Percentiles rank a stretch among this genome's conserved stretches.
Conservation (phyloP, 805 yeast species). For the Wickerhamiella azyma region DNA sequence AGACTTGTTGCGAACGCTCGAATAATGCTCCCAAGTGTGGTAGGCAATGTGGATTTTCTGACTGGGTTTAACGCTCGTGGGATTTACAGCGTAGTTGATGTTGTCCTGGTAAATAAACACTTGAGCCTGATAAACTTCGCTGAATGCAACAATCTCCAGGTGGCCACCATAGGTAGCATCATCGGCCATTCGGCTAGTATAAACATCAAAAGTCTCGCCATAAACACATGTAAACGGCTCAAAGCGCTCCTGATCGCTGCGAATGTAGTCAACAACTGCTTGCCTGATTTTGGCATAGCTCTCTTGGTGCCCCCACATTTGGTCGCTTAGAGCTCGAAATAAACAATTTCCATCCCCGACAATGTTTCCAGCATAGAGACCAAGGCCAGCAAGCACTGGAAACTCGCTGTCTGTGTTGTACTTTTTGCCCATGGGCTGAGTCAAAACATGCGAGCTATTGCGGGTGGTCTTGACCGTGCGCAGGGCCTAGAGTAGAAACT, state of each 20-base stretch:
- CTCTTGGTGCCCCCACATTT: constrained; percentile 27
- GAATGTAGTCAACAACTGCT: constrained; percentile 24
- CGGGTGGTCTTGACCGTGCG: neutral
- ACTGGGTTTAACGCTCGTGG: constrained; percentile 8
- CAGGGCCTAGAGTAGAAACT: neutral
- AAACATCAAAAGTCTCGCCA: constrained; percentile 26
- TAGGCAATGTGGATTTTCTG: constrained; percentile 27
- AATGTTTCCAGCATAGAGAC: constrained; percentile 27
- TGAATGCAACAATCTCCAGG: constrained; percentile 31
- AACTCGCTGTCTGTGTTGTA: constrained; percentile 23
- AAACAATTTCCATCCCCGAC: constrained; percentile 32
- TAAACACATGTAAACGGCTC: constrained; percentile 25
- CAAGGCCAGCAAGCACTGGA: constrained; percentile 25
- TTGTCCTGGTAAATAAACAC: constrained; percentile 29
- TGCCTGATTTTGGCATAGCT: constrained; percentile 22
- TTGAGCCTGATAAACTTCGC: constrained; percentile 22
- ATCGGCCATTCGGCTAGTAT: constrained; percentile 25
- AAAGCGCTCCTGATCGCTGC: constrained; percentile 22
- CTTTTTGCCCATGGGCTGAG: neutral
- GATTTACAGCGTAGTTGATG: constrained; percentile 25
- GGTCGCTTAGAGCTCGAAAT: constrained; percentile 31
- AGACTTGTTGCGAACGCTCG: constrained; percentile 27
- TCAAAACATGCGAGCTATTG: neutral
- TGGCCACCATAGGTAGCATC: constrained; percentile 32
- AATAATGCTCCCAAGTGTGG: constrained; percentile 33